A percentile compares a stretch with the other conserved stretches of the same genome.
These are phyloP conservation scores for Stagonosporopsis cucurbitacearum DNA, from an alignment of 2,329 filamentous ascomycete species.

Conservation along the genomic window DNA sequence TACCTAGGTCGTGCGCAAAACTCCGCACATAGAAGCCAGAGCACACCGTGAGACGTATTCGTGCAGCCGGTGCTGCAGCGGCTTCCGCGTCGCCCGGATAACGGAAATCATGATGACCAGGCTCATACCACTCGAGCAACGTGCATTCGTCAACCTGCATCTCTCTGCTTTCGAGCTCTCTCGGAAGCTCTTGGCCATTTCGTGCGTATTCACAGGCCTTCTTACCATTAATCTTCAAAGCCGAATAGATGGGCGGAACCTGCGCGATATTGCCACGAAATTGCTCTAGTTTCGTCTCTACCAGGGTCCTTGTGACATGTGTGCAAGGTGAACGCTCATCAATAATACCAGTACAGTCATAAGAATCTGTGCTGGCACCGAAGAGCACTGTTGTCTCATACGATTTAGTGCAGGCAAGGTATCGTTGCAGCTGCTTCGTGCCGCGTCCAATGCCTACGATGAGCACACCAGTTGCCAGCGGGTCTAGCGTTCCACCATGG, in stretches of 20 bases:
- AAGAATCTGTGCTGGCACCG: constrained; percentile 40
- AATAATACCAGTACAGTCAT: constrained; percentile 35
- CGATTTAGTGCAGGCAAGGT: constrained; percentile 37
- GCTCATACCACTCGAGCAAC: constrained; percentile 35
- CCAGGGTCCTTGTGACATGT: constrained; percentile 30
- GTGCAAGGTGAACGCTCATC: constrained; percentile 15
- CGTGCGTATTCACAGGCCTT: constrained; percentile 42
- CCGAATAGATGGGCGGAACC: constrained; percentile 38
- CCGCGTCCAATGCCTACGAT: constrained; percentile 42
- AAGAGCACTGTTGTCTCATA: constrained; percentile 40
- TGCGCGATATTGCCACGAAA: constrained; percentile 37
- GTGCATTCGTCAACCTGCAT: constrained; percentile 38
- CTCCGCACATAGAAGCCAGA: constrained; percentile 45
- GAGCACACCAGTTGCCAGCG: constrained; percentile 39
- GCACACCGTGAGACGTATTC: constrained; percentile 32
- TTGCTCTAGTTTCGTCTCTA: constrained; percentile 23
- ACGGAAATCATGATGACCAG: constrained; percentile 26
- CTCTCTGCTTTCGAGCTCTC: constrained; percentile 34
- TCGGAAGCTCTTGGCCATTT: constrained; percentile 32
- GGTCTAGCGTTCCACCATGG: constrained; percentile 42
- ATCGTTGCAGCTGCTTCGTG: constrained; percentile 37
- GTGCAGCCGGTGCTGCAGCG: constrained; percentile 27
- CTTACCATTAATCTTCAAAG: constrained; percentile 38
- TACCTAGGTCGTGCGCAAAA: constrained; percentile 41
- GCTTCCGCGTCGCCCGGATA: constrained; percentile 18